Percentiles rank a stretch among this genome's conserved stretches.
Evolutionary conservation across 208 protist species (phyloP).

Genomic region (Wallacemonas rigidus): DNA sequence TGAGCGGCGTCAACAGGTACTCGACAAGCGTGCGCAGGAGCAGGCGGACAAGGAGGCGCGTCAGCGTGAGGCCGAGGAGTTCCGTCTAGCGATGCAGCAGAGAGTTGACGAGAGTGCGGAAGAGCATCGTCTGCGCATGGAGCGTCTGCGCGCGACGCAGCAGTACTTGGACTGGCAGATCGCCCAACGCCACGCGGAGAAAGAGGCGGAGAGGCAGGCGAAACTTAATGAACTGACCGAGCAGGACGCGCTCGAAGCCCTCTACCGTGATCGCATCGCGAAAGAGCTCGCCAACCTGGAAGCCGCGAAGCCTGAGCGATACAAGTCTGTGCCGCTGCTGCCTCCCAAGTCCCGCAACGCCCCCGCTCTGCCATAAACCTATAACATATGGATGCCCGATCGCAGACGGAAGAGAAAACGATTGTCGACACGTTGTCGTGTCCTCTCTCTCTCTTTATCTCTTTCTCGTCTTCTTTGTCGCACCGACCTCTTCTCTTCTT

Average conservation of each 20-base stretch:
- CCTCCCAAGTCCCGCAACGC: conserved; percentile 38
- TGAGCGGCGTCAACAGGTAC: conserved; percentile 75
- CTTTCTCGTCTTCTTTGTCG: too few species aligned
- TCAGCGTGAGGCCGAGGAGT: conserved; percentile 51
- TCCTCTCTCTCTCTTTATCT: too few species aligned
- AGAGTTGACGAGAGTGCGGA: conserved; percentile 32
- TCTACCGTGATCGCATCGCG: conserved; percentile 66
- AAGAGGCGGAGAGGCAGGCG: conserved; percentile 41
- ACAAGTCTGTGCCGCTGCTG: conserved; percentile 72
- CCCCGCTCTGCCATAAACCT: neutral
- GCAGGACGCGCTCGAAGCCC: conserved; percentile 50
- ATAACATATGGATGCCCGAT: too few species aligned
- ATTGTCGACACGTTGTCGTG: too few species aligned
- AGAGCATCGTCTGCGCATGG: conserved; percentile 47
- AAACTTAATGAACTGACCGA: conserved; percentile 54
- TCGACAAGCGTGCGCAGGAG: conserved; percentile 61
- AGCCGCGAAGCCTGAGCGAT: conserved; percentile 72
- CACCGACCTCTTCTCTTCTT: too few species aligned
- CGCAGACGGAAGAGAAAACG: too few species aligned
- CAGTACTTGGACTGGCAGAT: conserved; percentile 75
- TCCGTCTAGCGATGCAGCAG: conserved; percentile 38
- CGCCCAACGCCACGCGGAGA: conserved; percentile 38
- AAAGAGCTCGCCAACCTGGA: conserved; percentile 79
- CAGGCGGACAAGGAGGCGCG: conserved; percentile 35
- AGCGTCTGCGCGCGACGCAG: conserved; percentile 65